A percentile compares a stretch with the other conserved stretches of the same genome.
These are phyloP conservation scores for Aspergillus indologenus DNA, from an alignment of 495 filamentous ascomycete species.

Conservation along the genomic window DNA sequence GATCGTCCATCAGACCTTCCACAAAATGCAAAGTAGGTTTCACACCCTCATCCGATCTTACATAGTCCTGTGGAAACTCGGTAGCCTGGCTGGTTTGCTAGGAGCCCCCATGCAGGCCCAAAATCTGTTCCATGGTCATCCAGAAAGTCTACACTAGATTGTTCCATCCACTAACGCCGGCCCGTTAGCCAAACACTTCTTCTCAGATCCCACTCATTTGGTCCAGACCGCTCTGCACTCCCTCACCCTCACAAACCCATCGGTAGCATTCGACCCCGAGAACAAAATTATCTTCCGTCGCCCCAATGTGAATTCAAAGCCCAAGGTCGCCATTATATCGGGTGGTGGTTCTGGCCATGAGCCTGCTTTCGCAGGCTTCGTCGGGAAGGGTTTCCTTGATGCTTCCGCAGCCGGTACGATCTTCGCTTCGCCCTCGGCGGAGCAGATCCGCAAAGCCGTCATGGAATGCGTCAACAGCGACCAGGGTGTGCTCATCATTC, in stretches of 20 bases:
- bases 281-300: slow-evolving; percentile 88
- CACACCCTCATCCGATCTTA: neutral
- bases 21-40: slow-evolving; percentile 29
- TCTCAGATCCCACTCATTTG: slow-evolving; percentile 78
- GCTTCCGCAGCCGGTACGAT: slow-evolving; percentile 89
- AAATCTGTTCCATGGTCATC: slow-evolving; percentile 8
- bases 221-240: slow-evolving; percentile 75
- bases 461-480: slow-evolving; percentile 65
- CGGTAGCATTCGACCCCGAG: slow-evolving; percentile 68
- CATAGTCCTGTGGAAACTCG: neutral
- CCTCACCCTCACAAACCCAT: slow-evolving; percentile 80
- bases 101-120: slow-evolving; percentile 3
- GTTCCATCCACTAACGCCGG: slow-evolving; percentile 12
- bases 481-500: slow-evolving; percentile 69
- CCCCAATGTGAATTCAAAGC: slow-evolving; percentile 46
- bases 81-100: neutral
- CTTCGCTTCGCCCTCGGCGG: slow-evolving; percentile 83
- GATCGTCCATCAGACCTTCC: slow-evolving; percentile 12
- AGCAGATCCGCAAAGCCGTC: slow-evolving; percentile 79
- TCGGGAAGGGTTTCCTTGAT: slow-evolving; percentile 71
- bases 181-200: slow-evolving; percentile 75
- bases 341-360: slow-evolving; percentile 94
- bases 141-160: neutral
- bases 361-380: slow-evolving; percentile 76
- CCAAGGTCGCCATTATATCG: slow-evolving; percentile 76